Evolutionary conservation across 495 filamentous ascomycete genomes (phyloP).

Genomic region (Podospora sp.): DNA sequence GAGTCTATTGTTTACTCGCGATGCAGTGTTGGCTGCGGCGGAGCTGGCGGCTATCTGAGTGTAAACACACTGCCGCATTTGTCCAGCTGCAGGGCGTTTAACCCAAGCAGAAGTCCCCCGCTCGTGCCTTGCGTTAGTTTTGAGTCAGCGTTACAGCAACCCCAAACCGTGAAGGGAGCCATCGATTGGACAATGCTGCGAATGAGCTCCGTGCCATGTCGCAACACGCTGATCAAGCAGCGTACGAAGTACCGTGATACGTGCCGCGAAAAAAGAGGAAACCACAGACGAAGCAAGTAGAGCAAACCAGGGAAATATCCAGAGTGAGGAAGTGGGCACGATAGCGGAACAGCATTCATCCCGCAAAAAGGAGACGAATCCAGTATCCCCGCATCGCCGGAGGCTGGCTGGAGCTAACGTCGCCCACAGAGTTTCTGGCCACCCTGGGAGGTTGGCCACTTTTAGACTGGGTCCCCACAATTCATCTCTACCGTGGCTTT

Average conservation of each 20-base stretch:
- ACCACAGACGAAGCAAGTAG: background rate
- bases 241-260: background rate
- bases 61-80: conserved; percentile 8
- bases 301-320: conserved; percentile 12
- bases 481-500: too few species aligned
- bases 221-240: background rate
- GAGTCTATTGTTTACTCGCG: conserved; percentile 10
- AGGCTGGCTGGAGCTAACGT: background rate
- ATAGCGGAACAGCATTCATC: background rate
- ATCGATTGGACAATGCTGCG: conserved; percentile 5
- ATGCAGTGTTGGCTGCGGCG: background rate
- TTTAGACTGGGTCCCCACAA: too few species aligned
- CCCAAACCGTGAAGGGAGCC: conserved; percentile 5
- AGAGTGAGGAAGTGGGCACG: conserved; percentile 4
- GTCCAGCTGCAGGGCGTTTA: background rate
- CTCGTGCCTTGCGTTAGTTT: conserved; percentile 13
- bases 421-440: too few species aligned
- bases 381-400: background rate
- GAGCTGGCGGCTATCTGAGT: too few species aligned
- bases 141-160: conserved; percentile 12
- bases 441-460: too few species aligned
- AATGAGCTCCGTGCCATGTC: conserved; percentile 2
- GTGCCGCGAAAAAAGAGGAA: background rate
- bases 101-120: background rate
- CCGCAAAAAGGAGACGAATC: too few species aligned